These are phyloP conservation scores for Trifolium subterraneum DNA, from an alignment of 306 rosid species.

Conservation along the genomic window DNA sequence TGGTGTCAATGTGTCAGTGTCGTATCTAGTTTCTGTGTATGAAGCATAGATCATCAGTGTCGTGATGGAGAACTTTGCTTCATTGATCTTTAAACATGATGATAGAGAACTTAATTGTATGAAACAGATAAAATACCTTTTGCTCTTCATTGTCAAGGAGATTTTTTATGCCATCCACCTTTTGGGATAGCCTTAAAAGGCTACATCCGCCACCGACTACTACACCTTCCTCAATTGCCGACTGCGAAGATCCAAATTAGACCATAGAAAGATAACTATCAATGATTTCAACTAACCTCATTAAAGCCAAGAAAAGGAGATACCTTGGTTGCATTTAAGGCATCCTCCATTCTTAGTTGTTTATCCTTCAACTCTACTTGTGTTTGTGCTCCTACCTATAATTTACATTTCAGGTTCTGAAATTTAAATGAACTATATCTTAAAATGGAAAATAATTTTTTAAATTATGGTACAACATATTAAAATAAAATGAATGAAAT, in stretches of 20 bases:
- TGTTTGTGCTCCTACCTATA: slow-evolving; percentile 95
- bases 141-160: slow-evolving; percentile 85
- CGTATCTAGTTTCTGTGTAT: background rate
- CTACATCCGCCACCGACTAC: slow-evolving; percentile 97
- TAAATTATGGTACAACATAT: slow-evolving; percentile 17
- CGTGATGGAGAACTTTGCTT: too few relatives aligned
- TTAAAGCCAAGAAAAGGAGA: slow-evolving; percentile 30
- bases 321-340: slow-evolving; percentile 92
- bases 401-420: slow-evolving; percentile 37
- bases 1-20: background rate
- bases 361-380: slow-evolving; percentile 94
- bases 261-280: slow-evolving; percentile 36
- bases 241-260: slow-evolving; percentile 55
- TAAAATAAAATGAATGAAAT: slow-evolving; percentile 28
- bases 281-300: slow-evolving; percentile 29
- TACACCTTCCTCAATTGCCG: slow-evolving; percentile 96
- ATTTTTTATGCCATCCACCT: slow-evolving; percentile 70
- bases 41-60: too few relatives aligned
- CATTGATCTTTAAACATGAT: too few relatives aligned
- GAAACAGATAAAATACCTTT: slow-evolving; percentile 51
- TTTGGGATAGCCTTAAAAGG: slow-evolving; percentile 80
- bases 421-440: slow-evolving; percentile 36
- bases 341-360: slow-evolving; percentile 88
- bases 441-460: slow-evolving; percentile 6
- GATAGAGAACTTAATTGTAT: background rate